Evolutionary conservation across 768 basidiomycete genomes (phyloP).

Genomic region (Rickenella mellea): DNA sequence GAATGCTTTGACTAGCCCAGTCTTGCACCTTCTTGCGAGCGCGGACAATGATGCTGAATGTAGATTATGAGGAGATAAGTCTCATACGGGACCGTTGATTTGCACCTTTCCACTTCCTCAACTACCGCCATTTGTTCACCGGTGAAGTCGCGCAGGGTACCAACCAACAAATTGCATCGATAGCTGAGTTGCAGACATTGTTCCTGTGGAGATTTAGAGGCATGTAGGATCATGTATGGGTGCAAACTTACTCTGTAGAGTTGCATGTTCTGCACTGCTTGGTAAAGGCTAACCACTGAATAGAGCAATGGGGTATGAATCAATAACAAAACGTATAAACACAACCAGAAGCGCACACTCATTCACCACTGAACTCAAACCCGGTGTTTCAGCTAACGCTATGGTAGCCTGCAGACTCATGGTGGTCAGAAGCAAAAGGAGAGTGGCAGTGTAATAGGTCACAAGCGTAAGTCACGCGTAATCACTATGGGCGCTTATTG

Average conservation of each 20-base stretch:
- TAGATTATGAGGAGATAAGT: not conserved
- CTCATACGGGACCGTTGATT: conserved; percentile 1
- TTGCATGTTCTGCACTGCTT: conserved; percentile 26
- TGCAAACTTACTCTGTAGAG: conserved; percentile 23
- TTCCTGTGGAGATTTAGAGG: conserved; percentile 17
- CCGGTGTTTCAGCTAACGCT: conserved; percentile 16
- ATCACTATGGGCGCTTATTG: too few relatives aligned
- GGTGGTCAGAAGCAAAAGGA: too few relatives aligned
- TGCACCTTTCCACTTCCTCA: conserved; percentile 26
- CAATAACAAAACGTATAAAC: not conserved
- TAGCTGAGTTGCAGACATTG: conserved; percentile 26
- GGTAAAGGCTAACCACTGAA: conserved; percentile 21
- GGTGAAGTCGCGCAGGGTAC: conserved; percentile 20
- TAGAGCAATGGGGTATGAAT: not conserved
- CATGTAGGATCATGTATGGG: not conserved
- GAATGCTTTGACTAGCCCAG: conserved; percentile 26
- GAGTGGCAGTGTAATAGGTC: too few relatives aligned
- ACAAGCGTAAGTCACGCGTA: too few relatives aligned
- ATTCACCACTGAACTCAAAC: conserved; percentile 16
- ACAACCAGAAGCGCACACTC: conserved; percentile 12
- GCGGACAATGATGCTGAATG: conserved; percentile 5
- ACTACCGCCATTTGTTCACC: conserved; percentile 18
- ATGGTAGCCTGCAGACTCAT: conserved; percentile 5
- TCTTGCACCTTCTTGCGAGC: conserved; percentile 23
- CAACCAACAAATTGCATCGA: conserved; percentile 24